Percentiles rank a stretch among this genome's conserved stretches.
Evolutionary conservation across 148 eudicot species (phyloP).

Genomic region (Amaranthus palmeri): DNA sequence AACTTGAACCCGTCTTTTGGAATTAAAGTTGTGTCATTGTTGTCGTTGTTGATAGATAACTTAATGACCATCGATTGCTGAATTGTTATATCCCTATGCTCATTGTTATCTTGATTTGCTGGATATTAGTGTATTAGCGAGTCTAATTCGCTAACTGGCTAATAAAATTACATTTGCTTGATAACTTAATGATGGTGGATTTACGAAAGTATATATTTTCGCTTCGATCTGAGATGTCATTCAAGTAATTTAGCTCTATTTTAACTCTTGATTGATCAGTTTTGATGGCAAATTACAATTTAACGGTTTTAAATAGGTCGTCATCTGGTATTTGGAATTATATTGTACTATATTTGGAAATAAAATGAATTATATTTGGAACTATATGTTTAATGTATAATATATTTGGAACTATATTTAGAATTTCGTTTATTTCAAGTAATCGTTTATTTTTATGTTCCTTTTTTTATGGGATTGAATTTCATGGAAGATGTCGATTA

Average conservation of each 20-base stretch:
- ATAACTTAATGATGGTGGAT: not conserved
- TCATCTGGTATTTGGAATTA: too few relatives aligned
- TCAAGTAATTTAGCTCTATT: conserved; percentile 3
- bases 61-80: conserved; percentile 4
- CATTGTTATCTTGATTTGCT: conserved; percentile 1
- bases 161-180: conserved; percentile 2
- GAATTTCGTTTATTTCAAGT: too few relatives aligned
- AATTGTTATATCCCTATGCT: conserved; percentile 13
- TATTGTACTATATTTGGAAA: too few relatives aligned
- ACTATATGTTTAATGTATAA: too few relatives aligned
- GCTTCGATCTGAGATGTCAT: conserved; percentile 20
- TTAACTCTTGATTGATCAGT: too few relatives aligned
- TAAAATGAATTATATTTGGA: too few relatives aligned
- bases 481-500: too few relatives aligned
- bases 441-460: too few relatives aligned
- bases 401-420: too few relatives aligned
- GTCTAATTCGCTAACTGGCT: not conserved
- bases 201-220: not conserved
- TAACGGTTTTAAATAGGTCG: not conserved
- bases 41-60: too few relatives aligned
- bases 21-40: not conserved
- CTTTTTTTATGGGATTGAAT: too few relatives aligned
- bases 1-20: too few relatives aligned
- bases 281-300: conserved; percentile 13
- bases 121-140: conserved; percentile 9